Percentiles rank a stretch among this genome's conserved stretches.
These are phyloP conservation scores for Elaeis guineensis DNA, from an alignment of 176 grass and related monocot species.

Conservation along the genomic window DNA sequence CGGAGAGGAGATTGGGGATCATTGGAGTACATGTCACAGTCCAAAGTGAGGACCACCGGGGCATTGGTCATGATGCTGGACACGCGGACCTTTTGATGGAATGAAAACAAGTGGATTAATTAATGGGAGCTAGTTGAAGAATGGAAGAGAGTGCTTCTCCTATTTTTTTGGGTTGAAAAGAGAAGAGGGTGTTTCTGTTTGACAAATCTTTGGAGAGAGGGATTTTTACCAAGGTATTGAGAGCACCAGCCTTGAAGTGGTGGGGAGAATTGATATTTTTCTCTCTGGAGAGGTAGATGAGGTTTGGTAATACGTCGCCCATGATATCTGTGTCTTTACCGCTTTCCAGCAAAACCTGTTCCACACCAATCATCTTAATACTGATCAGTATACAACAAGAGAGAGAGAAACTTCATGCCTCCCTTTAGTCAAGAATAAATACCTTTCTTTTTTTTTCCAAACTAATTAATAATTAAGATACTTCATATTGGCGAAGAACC, in stretches of 20 bases:
- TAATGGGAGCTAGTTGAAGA: too few species aligned
- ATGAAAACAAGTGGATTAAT: background rate
- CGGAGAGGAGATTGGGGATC: constrained; percentile 25
- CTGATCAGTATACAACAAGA: background rate
- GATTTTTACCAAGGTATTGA: constrained; percentile 31
- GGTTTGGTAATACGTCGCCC: constrained; percentile 23
- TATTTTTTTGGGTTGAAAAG: too few species aligned
- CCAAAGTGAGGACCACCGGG: constrained; percentile 30
- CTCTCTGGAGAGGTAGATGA: constrained; percentile 42
- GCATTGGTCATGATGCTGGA: constrained; percentile 30
- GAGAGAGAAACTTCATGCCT: too few species aligned
- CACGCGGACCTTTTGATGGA: constrained; percentile 22
- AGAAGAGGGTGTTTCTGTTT: background rate
- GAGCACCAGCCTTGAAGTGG: constrained; percentile 39
- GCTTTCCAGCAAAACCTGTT: constrained; percentile 33
- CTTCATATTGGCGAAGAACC: too few species aligned
- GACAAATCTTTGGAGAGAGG: background rate
- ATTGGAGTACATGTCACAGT: constrained; percentile 38
- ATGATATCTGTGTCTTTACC: constrained; percentile 20
- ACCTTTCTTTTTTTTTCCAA: too few species aligned
- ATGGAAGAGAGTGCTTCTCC: background rate
- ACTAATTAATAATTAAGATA: too few species aligned
- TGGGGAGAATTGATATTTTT: constrained; percentile 27
- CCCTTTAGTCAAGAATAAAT: too few species aligned
- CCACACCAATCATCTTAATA: background rate